Evolutionary conservation across 2,329 filamentous ascomycete species (phyloP).

Genomic region (Colletotrichum camelliae): DNA sequence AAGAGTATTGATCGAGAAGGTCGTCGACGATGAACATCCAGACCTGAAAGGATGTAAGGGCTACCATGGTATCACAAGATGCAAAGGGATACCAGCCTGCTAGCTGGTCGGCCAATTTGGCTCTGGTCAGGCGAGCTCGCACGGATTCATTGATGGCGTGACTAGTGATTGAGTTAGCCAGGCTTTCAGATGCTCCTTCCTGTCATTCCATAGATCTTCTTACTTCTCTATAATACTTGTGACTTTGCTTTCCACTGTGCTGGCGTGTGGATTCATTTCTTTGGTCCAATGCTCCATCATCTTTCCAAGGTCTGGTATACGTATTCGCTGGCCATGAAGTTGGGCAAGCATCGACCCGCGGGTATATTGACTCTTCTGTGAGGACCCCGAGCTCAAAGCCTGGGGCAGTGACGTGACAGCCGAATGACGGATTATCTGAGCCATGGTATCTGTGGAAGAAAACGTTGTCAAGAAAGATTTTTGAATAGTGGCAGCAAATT

Average conservation of each 20-base stretch:
- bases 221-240: not conserved
- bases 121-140: conserved; percentile 5
- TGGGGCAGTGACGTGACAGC: not conserved
- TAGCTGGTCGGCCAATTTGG: conserved; percentile 1
- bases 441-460: not conserved
- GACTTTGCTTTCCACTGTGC: not conserved
- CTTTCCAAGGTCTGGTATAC: not conserved
- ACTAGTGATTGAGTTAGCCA: not conserved
- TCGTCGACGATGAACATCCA: conserved; percentile 17
- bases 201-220: not conserved
- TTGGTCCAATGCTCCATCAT: conserved; percentile 8
- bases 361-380: not conserved
- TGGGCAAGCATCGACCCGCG: not conserved
- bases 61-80: not conserved
- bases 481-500: not conserved
- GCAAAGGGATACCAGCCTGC: conserved; percentile 12
- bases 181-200: not conserved
- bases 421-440: not conserved
- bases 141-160: conserved; percentile 8
- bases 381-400: not conserved
- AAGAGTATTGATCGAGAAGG: conserved; percentile 6
- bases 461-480: not conserved
- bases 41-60: conserved; percentile 7
- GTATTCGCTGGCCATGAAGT: not conserved
- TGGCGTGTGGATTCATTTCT: conserved; percentile 9